These are phyloP conservation scores for Paramecium primaurelia DNA, from an alignment of 73 alveolate genomes.

Conservation along the genomic window DNA sequence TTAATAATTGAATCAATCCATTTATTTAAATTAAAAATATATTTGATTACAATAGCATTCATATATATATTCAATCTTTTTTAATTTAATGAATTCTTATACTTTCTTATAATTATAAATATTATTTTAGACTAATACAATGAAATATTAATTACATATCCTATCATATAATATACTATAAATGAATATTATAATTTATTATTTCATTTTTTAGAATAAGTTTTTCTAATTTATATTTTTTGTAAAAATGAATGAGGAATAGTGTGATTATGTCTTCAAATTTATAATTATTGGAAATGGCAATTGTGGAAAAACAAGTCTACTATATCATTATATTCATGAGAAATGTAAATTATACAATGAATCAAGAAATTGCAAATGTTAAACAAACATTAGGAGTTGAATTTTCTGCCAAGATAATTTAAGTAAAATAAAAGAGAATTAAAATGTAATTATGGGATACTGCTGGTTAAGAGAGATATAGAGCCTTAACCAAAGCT, in stretches of 20 bases:
- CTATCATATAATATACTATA: neutral
- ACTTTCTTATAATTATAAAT: neutral
- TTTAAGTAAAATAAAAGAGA: neutral
- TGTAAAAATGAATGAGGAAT: neutral
- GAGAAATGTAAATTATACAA: neutral
- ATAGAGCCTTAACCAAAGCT: conserved; percentile 60
- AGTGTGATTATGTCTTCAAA: conserved; percentile 9
- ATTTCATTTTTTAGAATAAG: neutral
- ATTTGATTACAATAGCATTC: neutral
- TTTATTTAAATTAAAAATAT: too few relatives aligned
- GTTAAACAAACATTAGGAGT: neutral
- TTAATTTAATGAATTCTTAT: neutral
- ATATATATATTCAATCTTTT: neutral
- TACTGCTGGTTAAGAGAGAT: conserved; percentile 91
- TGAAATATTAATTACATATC: neutral
- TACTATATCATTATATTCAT: neutral
- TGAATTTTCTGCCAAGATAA: conserved; percentile 15
- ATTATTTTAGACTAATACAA: neutral
- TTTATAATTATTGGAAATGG: conserved; percentile 15
- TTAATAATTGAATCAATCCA: neutral
- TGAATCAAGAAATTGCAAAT: neutral
- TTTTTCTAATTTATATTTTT: neutral
- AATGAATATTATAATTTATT: neutral
- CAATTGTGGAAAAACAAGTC: conserved; percentile 19
- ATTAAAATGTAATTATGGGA: conserved; percentile 89